Evolutionary conservation across 495 filamentous ascomycete species (phyloP), one percentile per base, ranked within the genome.

Genomic region (Rhypophila decipiens): DNA sequence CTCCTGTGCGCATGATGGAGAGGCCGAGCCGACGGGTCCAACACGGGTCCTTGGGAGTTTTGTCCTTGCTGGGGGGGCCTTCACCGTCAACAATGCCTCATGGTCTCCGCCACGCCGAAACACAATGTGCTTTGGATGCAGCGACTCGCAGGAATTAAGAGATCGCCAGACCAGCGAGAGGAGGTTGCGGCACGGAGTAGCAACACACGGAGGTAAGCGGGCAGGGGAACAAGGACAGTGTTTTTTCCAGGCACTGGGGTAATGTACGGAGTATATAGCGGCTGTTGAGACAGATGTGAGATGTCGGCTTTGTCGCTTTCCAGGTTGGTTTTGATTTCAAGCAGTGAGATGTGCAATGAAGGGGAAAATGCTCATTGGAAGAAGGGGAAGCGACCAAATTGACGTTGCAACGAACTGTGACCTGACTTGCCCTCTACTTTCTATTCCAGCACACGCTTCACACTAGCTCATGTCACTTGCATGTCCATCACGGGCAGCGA

Each of bases 221-320:
- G n/a, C n/a, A n/a, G n/a, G n/a, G n/a, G n/a, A n/a, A n/a, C n/a
- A n/a, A n/a, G n/a, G n/a, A n/a, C n/a, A n/a, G n/a, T n/a, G n/a
- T n/a, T n/a, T n/a, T n/a, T n/a, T n/a, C n/a, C n/a, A n/a, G n/a
- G n/a, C n/a, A n/a, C n/a, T n/a, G n/a, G n/a, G n/a, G n/a, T n/a
- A n/a, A n/a, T n/a, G n/a, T n/a, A 56, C 60, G 55, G 68, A 64
- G 71, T 74, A 75, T 75, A 74, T 74, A 75, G 72, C 71, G 71
- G 68, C 67, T 74, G 71, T 65, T 74, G 72, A 73, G 55, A 72
- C 69, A 63, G 58, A 64, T 35, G 53, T 53, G 64, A 58, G n/a
- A n/a, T n/a, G n/a, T n/a, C n/a, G n/a, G n/a, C n/a, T n/a, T n/a
- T n/a, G n/a, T n/a, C n/a, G n/a, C n/a, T n/a, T n/a, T n/a, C n/a